Percentiles rank a stretch among this genome's conserved stretches.
phyloP scores from a whole-genome alignment of 768 basidiomycete species.

The Mycena venus region DNA sequence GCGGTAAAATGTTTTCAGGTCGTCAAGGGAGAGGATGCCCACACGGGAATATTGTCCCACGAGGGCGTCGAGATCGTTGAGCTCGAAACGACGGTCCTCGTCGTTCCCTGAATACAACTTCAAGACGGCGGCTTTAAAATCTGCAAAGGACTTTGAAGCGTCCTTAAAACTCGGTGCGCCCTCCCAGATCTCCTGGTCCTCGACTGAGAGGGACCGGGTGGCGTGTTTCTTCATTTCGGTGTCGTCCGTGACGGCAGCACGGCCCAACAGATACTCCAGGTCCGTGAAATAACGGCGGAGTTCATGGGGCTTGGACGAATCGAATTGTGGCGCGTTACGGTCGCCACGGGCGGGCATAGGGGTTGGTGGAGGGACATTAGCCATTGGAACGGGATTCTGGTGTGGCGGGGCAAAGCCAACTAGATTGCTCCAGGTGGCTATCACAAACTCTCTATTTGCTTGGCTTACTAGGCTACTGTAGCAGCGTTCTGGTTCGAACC shows the following conservation, averaged over 20 bases:
- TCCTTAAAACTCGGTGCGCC: constrained; percentile 10
- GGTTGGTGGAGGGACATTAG: too few relatives aligned
- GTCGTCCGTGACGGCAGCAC: constrained; percentile 14
- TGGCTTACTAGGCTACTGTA: too few relatives aligned
- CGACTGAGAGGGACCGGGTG: constrained; percentile 23
- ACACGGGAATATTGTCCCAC: constrained; percentile 34
- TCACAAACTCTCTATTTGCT: too few relatives aligned
- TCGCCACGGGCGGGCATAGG: constrained; percentile 38
- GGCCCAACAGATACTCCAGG: constrained; percentile 29
- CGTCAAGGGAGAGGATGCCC: constrained; percentile 29
- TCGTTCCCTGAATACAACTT: constrained; percentile 41
- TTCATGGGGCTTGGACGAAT: constrained; percentile 28
- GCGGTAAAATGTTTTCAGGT: constrained; percentile 37
- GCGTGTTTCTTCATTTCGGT: constrained; percentile 34
- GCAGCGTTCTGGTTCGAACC: too few relatives aligned
- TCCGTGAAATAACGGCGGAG: constrained; percentile 35
- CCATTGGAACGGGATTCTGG: too few relatives aligned
- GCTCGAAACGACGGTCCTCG: constrained; percentile 31
- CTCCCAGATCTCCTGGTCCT: constrained; percentile 37
- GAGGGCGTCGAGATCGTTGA: constrained; percentile 40
- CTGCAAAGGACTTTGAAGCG: constrained; percentile 27
- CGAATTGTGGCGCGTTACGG: constrained; percentile 39
- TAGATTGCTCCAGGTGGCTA: too few relatives aligned
- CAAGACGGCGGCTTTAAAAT: constrained; percentile 38
- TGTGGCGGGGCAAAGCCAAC: too few relatives aligned